Evolutionary conservation across 768 basidiomycete species (phyloP), one percentile per base, ranked within the genome.

Genomic region (Russula lepida): DNA sequence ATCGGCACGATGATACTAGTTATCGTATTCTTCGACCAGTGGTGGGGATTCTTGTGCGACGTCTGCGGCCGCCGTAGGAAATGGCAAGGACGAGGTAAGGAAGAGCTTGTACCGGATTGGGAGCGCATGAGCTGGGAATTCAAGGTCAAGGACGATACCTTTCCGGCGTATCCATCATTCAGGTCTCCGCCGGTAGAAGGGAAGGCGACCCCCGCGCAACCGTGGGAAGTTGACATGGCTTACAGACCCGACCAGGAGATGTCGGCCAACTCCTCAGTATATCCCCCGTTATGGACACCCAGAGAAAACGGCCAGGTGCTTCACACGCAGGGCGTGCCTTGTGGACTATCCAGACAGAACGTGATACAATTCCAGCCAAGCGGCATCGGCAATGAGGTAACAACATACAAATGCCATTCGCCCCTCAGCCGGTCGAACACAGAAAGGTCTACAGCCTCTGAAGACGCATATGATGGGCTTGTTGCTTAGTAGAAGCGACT

Each of bases 1-100:
- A 74, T 89, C 54, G 84, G 77, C 28, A 76, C 74, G 3, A 72
- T 79, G 53, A 78, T 86, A 64, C 75, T 88, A 52, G 73, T 78
- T 8, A 73, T 83, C 57, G 78, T 84, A 30, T 89, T 85, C 72
- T 88, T 87, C 72, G 86, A 90, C 72, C 78, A 82, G 37, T 84
- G 86, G 79, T 84, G 79, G 79, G 76, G 80, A 27, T 83, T 87
- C 70, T 56, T 85, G 55, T 72, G 76, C 37, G 83, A 82, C 49
- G 67, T 81, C 51, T 47, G 81, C 23, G 76, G 77, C 59, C 76
- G 79, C 7, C 64, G 68, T 50, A 44, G 44, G 70, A 70, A 50
- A 33, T 68, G 68, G 7, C 59, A 62, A 9, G 62, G 58, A 32
- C 5, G 44, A 21, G 76, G 75, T 28, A 68, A 72, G 33, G 86